Evolutionary conservation across 257 asterid genomes (phyloP).

Genomic region (Oldenlandia corymbosa): DNA sequence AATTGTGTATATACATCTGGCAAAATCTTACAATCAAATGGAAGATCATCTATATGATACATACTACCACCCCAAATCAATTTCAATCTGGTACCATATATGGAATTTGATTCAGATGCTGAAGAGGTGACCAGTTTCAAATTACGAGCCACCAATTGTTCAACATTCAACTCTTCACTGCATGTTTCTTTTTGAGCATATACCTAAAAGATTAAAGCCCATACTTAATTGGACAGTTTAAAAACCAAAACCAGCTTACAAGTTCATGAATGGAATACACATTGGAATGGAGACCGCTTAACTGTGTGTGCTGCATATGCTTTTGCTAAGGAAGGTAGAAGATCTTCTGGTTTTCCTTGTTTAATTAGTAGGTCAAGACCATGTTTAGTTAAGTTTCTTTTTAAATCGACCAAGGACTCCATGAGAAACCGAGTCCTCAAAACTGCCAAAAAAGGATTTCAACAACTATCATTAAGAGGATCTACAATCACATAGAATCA

Average conservation of each 20-base stretch:
- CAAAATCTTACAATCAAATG: slow-evolving; percentile 51
- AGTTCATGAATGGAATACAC: slow-evolving; percentile 8
- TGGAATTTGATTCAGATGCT: slow-evolving; percentile 25
- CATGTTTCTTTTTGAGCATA: slow-evolving; percentile 96
- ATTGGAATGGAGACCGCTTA: slow-evolving; percentile 25
- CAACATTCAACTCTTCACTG: slow-evolving; percentile 84
- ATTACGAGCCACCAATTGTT: slow-evolving; percentile 50
- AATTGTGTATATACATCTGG: slow-evolving; percentile 89
- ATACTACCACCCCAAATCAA: slow-evolving; percentile 72
- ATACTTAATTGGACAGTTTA: slow-evolving; percentile 3
- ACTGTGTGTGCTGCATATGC: slow-evolving; percentile 77
- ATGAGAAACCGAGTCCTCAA: slow-evolving; percentile 73
- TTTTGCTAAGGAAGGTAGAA: slow-evolving; percentile 71
- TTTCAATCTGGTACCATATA: slow-evolving; percentile 41
- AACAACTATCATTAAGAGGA: neutral
- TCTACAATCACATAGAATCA: neutral
- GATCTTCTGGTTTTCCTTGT: slow-evolving; percentile 79
- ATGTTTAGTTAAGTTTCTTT: slow-evolving; percentile 45
- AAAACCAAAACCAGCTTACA: neutral
- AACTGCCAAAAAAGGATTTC: slow-evolving; percentile 45
- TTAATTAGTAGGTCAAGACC: slow-evolving; percentile 80
- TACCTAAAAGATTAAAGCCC: slow-evolving; percentile 42
- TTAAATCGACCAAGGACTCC: slow-evolving; percentile 72
- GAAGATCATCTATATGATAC: slow-evolving; percentile 92
- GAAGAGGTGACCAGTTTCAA: slow-evolving; percentile 25